These are phyloP conservation scores for Avena insularis DNA, from an alignment of 176 grass and related monocot genomes.

Conservation along the genomic window DNA sequence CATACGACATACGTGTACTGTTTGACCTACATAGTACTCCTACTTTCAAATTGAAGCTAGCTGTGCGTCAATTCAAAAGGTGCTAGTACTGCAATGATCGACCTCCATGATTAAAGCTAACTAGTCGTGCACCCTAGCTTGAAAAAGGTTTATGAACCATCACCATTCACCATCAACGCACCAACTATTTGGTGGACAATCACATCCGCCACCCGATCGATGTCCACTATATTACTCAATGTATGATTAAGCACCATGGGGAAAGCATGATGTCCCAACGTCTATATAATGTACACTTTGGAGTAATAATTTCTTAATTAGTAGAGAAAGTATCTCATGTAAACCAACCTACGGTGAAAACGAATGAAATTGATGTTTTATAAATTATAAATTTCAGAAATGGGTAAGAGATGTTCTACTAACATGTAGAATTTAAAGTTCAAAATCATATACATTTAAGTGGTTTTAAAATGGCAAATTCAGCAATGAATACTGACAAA, in stretches of 20 bases:
- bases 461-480: neutral
- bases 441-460: neutral
- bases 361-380: neutral
- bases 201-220: neutral
- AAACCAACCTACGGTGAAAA: neutral
- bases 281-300: neutral
- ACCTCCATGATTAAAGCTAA: conserved; percentile 2
- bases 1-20: neutral
- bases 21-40: neutral
- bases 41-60: neutral
- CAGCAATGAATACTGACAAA: neutral
- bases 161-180: neutral
- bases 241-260: neutral
- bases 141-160: neutral
- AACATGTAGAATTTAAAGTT: neutral
- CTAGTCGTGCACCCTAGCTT: neutral
- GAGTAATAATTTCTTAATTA: neutral
- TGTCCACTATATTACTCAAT: neutral
- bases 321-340: neutral
- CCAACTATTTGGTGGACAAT: conserved; percentile 42
- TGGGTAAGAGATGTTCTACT: neutral
- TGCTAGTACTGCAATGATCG: neutral
- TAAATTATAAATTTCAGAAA: neutral
- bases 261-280: neutral
- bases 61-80: neutral